Evolutionary conservation across 1,284 basidiomycete genomes (phyloP), one percentile per base, ranked within the genome.

Genomic region (Apiotrichum porosum): DNA sequence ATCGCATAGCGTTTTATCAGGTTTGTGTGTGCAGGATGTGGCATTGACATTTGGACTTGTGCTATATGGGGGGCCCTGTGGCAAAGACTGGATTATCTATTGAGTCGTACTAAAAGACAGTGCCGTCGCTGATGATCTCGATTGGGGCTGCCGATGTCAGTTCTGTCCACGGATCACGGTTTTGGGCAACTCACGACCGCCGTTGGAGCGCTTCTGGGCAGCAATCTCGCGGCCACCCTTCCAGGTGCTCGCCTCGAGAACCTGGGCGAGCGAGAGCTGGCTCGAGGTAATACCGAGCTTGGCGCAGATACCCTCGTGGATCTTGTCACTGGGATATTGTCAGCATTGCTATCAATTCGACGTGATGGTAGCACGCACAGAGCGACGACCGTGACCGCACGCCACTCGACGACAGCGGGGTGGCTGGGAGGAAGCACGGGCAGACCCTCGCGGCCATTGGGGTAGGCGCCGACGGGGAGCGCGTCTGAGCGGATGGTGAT

Each of bases 171-270:
- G 4, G n/a, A 22, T 3, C 14, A 5, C 2, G 1, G 12, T n/a
- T 28, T 6, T 28, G 6, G 3, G 18, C 1, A n/a, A 59, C 54
- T 50, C 36, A 70, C 66, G 91, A 1, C 76, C 77, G 0, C 88
- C 89, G 3, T 40, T 39, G 3, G 84, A 83, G 0, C 92, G 76
- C 67, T 82, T 84, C 63, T 79, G 72, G 67, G 83, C 86, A 0
- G 93, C 93, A 38, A 97, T 88, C 73, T 94, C 88, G 6, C 91
- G 78, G 0, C 87, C 93, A 3, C 89, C 91, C 66, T 93, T 94
- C 94, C 93, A 97, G 0, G 92, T 97, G 2, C 90, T 91, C 42
- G 84, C 84, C 72, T 97, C 93, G 24, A 97, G 76, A 0, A 97
- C 84, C 71, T 97, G 94, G 0, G 88, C 84, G 12, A 95, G 80